Evolutionary conservation across 768 basidiomycete genomes (phyloP).

Genomic region (Auriscalpium microsporum): DNA sequence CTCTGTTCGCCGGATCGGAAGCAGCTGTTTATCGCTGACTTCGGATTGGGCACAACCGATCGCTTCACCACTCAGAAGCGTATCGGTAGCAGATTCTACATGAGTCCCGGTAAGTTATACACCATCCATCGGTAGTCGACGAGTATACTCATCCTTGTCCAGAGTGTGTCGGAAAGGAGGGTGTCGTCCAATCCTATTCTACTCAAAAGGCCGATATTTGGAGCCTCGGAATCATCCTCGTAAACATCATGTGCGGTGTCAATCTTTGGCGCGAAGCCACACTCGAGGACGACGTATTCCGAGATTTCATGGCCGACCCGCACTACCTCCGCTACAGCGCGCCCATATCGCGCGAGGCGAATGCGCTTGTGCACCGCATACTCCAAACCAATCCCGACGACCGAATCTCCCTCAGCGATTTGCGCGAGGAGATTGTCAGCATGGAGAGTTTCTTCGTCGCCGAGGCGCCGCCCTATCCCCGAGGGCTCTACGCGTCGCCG

Average conservation of each 20-base stretch:
- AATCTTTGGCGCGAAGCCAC: slow-evolving; percentile 73
- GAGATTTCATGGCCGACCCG: neutral
- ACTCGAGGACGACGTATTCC: slow-evolving; percentile 36
- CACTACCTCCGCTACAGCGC: neutral
- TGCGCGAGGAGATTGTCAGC: neutral
- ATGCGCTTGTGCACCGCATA: neutral
- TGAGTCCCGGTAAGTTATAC: slow-evolving; percentile 54
- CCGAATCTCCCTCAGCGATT: neutral
- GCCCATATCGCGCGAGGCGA: neutral
- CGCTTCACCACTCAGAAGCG: slow-evolving; percentile 40
- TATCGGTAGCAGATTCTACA: slow-evolving; percentile 55
- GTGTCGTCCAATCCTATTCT: slow-evolving; percentile 39
- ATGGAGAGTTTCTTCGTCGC: neutral
- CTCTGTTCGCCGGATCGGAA: slow-evolving; percentile 47
- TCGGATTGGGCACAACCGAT: slow-evolving; percentile 56
- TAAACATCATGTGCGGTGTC: slow-evolving; percentile 72
- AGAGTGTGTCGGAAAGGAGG: slow-evolving; percentile 49
- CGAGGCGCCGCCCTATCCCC: neutral
- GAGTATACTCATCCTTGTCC: slow-evolving; percentile 1
- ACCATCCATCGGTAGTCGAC: neutral
- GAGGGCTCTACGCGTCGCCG: no score
- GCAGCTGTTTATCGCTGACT: slow-evolving; percentile 62
- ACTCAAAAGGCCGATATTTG: slow-evolving; percentile 63
- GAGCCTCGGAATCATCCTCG: slow-evolving; percentile 72
- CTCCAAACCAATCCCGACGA: neutral